Conservation (phyloP, 176 grass and related monocot genomes). For the Rhynchospora pubera region DNA sequence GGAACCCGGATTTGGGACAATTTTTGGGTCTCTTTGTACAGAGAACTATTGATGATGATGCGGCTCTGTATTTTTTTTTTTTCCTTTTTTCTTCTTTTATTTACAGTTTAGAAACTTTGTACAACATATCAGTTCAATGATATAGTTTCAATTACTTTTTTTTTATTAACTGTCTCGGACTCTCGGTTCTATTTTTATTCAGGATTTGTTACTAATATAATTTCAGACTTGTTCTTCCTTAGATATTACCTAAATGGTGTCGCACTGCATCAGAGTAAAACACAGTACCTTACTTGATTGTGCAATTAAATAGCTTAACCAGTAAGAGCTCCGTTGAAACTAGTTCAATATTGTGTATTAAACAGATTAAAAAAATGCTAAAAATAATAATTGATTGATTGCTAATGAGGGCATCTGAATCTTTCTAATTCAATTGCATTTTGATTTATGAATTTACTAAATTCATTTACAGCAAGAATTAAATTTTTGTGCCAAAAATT, state of each 20-base stretch:
- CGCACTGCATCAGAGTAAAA: neutral
- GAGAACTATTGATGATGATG: conserved; percentile 26
- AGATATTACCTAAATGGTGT: neutral
- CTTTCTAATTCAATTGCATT: neutral
- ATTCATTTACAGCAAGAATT: neutral
- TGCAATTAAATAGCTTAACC: neutral
- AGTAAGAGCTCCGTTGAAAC: neutral
- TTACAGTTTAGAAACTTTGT: conserved; percentile 14
- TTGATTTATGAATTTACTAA: neutral
- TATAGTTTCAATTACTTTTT: neutral
- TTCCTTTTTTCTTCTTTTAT: neutral
- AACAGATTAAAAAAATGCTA: neutral
- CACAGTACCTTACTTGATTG: neutral
- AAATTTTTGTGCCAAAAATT: too few species aligned
- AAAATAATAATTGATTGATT: neutral
- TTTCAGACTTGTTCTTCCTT: neutral
- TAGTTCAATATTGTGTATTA: neutral
- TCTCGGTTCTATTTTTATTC: neutral
- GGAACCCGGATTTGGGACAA: conserved; percentile 14
- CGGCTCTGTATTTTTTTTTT: conserved; percentile 9
- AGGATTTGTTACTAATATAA: neutral
- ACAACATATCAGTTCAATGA: conserved; percentile 9
- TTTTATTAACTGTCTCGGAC: neutral
- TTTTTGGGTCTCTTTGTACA: conserved; percentile 33
- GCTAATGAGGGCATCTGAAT: neutral